Conservation (phyloP, 257 asterid species). For the Przewalskia tangutica region DNA sequence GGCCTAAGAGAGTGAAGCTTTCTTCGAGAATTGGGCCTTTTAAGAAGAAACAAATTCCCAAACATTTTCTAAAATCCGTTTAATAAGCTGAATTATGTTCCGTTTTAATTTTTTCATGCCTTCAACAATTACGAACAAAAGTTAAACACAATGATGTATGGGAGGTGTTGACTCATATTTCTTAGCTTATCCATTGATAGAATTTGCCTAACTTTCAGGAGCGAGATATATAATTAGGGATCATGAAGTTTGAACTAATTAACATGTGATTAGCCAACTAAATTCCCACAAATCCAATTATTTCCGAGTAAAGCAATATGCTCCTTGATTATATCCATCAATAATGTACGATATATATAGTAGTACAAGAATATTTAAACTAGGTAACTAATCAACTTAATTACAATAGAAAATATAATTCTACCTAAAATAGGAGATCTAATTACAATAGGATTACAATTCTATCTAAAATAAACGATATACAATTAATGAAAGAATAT, state of each 20-base stretch:
- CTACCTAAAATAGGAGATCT: no score
- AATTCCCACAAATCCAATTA: not conserved
- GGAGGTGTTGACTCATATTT: not conserved
- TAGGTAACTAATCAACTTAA: no score
- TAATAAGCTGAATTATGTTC: not conserved
- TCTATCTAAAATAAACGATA: no score
- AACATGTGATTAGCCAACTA: not conserved
- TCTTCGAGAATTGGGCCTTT: not conserved
- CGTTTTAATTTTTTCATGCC: not conserved
- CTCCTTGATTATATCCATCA: no score
- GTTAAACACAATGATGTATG: not conserved
- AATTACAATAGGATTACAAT: no score
- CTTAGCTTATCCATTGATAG: not conserved
- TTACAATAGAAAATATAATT: no score
- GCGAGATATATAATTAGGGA: not conserved
- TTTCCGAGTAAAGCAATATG: no score
- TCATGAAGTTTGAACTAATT: not conserved
- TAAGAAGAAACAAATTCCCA: not conserved
- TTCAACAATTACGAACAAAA: not conserved
- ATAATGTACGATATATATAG: no score
- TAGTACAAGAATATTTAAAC: no score
- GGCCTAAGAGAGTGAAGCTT: no score
- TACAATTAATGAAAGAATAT: no score
- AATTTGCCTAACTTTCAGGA: not conserved
- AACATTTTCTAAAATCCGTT: not conserved